These are phyloP conservation scores for Anethum foeniculum DNA, from an alignment of 140 eudicot species.

Conservation along the genomic window DNA sequence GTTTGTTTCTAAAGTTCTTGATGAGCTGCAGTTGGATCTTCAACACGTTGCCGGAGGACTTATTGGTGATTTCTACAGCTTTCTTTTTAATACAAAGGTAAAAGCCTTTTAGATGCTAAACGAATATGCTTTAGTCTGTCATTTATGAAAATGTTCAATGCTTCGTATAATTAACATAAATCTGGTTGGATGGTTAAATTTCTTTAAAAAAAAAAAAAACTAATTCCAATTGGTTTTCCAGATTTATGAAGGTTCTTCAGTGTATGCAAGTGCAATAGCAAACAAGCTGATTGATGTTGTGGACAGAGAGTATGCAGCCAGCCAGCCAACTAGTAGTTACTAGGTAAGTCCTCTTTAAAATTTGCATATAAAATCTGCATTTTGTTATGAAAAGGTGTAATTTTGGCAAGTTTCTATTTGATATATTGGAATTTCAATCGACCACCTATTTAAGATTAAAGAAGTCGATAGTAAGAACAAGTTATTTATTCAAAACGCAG, in stretches of 20 bases:
- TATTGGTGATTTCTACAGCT: conserved; percentile 88
- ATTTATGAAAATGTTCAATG: background rate
- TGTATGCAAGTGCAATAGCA: conserved; percentile 92
- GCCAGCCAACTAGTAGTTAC: conserved; percentile 49
- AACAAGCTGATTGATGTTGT: conserved; percentile 86
- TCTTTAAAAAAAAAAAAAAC: background rate
- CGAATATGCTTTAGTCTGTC: background rate
- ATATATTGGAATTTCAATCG: background rate
- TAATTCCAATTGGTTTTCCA: conserved; percentile 11
- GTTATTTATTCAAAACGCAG: background rate
- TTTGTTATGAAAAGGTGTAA: background rate
- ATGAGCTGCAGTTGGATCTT: conserved; percentile 90
- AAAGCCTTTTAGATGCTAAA: background rate
- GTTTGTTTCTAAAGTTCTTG: conserved; percentile 77
- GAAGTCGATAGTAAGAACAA: background rate
- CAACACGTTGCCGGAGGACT: conserved; percentile 97
- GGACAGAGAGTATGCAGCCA: conserved; percentile 73
- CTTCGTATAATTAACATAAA: background rate
- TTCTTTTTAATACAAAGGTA: conserved; percentile 86
- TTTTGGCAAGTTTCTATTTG: background rate
- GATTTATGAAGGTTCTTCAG: conserved; percentile 91
- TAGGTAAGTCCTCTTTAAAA: conserved; percentile 15
- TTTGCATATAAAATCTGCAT: background rate
- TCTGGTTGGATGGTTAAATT: background rate
- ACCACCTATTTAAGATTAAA: background rate